phyloP scores from a whole-genome alignment of 140 eudicot species.

The Anethum foeniculum region DNA sequence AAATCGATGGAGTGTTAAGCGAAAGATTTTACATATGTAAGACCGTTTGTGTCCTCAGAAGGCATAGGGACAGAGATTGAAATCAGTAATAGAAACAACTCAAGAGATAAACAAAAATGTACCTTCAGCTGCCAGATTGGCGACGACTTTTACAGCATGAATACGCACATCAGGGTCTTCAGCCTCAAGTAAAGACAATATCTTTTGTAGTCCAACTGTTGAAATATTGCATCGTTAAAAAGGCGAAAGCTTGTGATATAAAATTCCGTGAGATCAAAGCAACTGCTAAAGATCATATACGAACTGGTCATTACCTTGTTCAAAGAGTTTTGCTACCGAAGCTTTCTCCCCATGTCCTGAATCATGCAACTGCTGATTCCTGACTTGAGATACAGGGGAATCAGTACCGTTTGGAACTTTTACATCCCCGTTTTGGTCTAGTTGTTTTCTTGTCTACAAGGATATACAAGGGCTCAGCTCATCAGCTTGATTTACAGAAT shows the following conservation, averaged over 20 bases:
- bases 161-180: slow-evolving; percentile 87
- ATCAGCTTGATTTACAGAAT: neutral
- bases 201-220: slow-evolving; percentile 86
- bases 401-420: slow-evolving; percentile 34
- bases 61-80: neutral
- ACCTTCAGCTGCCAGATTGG: slow-evolving; percentile 99
- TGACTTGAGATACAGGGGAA: slow-evolving; percentile 55
- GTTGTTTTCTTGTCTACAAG: slow-evolving; percentile 70
- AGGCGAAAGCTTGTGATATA: neutral
- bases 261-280: neutral
- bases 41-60: neutral
- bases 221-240: slow-evolving; percentile 7
- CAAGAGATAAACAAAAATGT: slow-evolving; percentile 10
- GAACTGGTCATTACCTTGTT: slow-evolving; percentile 51
- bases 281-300: neutral
- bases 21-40: neutral
- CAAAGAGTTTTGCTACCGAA: slow-evolving; percentile 78
- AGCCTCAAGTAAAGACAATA: slow-evolving; percentile 72
- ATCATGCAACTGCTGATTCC: slow-evolving; percentile 49
- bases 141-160: slow-evolving; percentile 95
- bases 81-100: neutral
- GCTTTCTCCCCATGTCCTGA: slow-evolving; percentile 60
- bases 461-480: slow-evolving; percentile 10
- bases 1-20: neutral
- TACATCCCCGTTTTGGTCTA: slow-evolving; percentile 41